phyloP scores from a whole-genome alignment of 164 flowering plant species.

The Chimonanthus praecox region DNA sequence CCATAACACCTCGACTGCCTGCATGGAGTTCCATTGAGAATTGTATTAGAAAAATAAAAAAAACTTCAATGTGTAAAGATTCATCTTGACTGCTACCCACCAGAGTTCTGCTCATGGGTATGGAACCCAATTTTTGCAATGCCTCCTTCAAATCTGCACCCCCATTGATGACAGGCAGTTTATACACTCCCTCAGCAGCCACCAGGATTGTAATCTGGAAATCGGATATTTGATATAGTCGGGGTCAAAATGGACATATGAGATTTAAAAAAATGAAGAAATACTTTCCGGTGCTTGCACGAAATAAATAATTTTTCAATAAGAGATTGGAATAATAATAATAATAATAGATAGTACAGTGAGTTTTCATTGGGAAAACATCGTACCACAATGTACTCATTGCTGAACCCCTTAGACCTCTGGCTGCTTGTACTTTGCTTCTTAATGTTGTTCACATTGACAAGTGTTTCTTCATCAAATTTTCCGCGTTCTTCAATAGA shows the following conservation, averaged over 20 bases:
- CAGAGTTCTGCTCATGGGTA: slow-evolving; percentile 62
- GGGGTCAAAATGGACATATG: neutral
- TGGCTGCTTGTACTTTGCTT: slow-evolving; percentile 47
- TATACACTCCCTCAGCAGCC: slow-evolving; percentile 82
- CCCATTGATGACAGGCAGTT: slow-evolving; percentile 69
- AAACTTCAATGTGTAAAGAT: neutral
- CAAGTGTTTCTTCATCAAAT: slow-evolving; percentile 97
- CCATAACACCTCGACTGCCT: slow-evolving; percentile 98
- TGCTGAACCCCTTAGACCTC: slow-evolving; percentile 64
- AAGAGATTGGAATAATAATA: too few relatives aligned
- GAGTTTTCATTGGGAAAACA: neutral
- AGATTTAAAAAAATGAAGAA: too few relatives aligned
- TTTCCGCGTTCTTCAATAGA: slow-evolving; percentile 94
- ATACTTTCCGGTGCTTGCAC: too few relatives aligned
- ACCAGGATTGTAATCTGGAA: slow-evolving; percentile 81
- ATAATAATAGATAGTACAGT: neutral
- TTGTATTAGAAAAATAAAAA: neutral
- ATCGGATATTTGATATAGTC: neutral
- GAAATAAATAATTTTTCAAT: too few relatives aligned
- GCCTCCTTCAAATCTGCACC: slow-evolving; percentile 79
- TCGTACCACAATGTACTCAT: slow-evolving; percentile 94
- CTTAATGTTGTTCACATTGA: slow-evolving; percentile 78
- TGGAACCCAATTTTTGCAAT: slow-evolving; percentile 80
- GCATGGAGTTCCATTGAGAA: slow-evolving; percentile 13
- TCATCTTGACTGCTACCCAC: slow-evolving; percentile 26